Percentiles rank a stretch among this genome's conserved stretches.
Evolutionary conservation across 306 rosid species (phyloP).

Genomic region (Sophora flavescens): DNA sequence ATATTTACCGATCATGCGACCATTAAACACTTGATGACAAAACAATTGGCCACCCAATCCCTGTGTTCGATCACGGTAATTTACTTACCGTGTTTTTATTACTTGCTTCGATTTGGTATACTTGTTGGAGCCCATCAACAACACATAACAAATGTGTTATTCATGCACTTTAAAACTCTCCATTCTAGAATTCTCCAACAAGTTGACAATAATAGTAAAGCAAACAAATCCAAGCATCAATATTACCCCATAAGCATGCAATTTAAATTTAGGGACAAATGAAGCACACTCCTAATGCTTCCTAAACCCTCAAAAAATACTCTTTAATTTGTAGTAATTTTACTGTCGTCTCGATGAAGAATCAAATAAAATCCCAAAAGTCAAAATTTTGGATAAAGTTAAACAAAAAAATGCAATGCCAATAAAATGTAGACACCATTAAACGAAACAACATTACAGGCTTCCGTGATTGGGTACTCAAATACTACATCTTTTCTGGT

Average conservation of each 20-base stretch:
- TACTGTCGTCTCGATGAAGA: constrained; percentile 6
- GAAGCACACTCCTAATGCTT: not conserved
- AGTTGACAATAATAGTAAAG: not conserved
- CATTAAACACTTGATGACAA: too few species aligned
- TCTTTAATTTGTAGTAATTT: too few species aligned
- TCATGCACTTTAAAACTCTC: too few species aligned
- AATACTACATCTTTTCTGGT: constrained; percentile 67
- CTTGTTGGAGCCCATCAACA: too few species aligned
- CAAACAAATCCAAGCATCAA: not conserved
- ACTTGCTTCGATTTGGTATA: too few species aligned
- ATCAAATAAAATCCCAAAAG: constrained; percentile 4
- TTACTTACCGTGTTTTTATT: too few species aligned
- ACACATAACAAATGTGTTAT: too few species aligned
- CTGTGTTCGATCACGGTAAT: too few species aligned
- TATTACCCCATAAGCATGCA: not conserved
- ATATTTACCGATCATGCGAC: too few species aligned
- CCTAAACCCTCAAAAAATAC: not conserved
- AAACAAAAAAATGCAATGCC: constrained; percentile 1
- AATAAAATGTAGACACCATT: constrained; percentile 1
- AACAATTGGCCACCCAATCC: too few species aligned
- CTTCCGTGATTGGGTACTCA: constrained; percentile 63
- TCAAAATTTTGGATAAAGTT: constrained; percentile 39
- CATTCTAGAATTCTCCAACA: too few species aligned
- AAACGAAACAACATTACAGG: constrained; percentile 32
- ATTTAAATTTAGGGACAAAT: constrained; percentile 2